A percentile compares a stretch with the other conserved stretches of the same genome.
Conservation (phyloP, 1,284 basidiomycete genomes). For the Tilletiaria anomala region DNA sequence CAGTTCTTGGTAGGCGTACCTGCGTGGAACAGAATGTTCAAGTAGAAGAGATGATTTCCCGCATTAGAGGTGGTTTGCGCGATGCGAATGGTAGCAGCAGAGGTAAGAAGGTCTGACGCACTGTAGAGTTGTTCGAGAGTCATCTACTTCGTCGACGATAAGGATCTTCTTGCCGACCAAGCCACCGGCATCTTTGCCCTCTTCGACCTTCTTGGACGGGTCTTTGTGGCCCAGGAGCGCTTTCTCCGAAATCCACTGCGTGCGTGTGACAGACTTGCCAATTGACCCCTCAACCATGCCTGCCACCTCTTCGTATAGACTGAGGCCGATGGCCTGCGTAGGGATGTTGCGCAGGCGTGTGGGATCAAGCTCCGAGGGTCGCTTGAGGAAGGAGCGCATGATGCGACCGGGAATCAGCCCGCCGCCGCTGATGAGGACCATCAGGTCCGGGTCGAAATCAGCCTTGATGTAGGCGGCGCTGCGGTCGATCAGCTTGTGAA, state of each 20-base stretch:
- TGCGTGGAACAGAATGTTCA: not conserved
- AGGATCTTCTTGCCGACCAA: slow-evolving; percentile 38
- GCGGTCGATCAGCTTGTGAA: slow-evolving; percentile 31
- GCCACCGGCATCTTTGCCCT: slow-evolving; percentile 28
- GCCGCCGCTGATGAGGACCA: slow-evolving; percentile 33
- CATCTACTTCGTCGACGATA: slow-evolving; percentile 39
- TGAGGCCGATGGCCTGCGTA: slow-evolving; percentile 37
- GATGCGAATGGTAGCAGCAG: not conserved
- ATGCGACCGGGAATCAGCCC: slow-evolving; percentile 38
- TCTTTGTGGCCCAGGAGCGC: slow-evolving; percentile 3
- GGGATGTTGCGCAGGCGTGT: slow-evolving; percentile 28
- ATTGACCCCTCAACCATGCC: slow-evolving; percentile 27
- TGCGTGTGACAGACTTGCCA: slow-evolving; percentile 34
- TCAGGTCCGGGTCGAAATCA: slow-evolving; percentile 20
- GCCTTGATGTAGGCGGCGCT: slow-evolving; percentile 25
- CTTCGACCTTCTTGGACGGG: slow-evolving; percentile 15
- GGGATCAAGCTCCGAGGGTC: slow-evolving; percentile 19
- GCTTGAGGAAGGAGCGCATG: slow-evolving; percentile 36
- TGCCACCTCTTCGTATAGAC: slow-evolving; percentile 36
- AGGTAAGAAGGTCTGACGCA: slow-evolving; percentile 1
- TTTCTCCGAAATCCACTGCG: slow-evolving; percentile 37
- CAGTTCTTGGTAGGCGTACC: slow-evolving; percentile 37
- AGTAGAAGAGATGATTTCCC: not conserved
- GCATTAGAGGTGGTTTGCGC: not conserved
- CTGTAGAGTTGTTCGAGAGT: slow-evolving; percentile 36